phyloP scores from a whole-genome alignment of 2,329 filamentous ascomycete genomes.

The Emericellopsis atlantica region DNA sequence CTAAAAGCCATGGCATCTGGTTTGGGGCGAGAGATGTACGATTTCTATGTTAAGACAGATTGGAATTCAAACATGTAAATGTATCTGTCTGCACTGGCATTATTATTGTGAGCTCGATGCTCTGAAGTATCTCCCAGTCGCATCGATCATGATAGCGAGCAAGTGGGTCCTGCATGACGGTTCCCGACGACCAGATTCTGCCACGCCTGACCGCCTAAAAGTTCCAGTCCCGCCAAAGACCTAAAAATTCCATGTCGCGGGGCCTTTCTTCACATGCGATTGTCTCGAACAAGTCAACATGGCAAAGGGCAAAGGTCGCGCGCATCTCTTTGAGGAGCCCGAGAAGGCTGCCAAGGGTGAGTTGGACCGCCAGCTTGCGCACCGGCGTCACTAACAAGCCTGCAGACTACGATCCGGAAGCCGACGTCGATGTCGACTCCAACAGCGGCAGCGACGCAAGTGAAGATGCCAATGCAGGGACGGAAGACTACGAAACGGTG shows the following conservation, averaged over 20 bases:
- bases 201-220: conserved; percentile 37
- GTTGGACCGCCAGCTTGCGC: not conserved
- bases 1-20: not conserved
- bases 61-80: too few species aligned
- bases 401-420: conserved; percentile 72
- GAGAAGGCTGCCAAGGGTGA: conserved; percentile 51
- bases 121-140: too few species aligned
- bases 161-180: not conserved
- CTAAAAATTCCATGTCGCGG: not conserved
- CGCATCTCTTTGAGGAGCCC: conserved; percentile 50
- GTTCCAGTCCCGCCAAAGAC: conserved; percentile 14
- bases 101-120: too few species aligned
- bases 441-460: conserved; percentile 37
- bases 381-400: not conserved
- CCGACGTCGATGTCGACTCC: conserved; percentile 42
- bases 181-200: conserved; percentile 20
- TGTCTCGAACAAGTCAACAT: conserved; percentile 22
- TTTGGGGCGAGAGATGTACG: too few species aligned
- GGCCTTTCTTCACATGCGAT: too few species aligned
- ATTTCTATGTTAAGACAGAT: too few species aligned
- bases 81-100: too few species aligned
- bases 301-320: conserved; percentile 37
- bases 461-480: conserved; percentile 45
- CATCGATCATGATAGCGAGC: not conserved
- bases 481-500: conserved; percentile 78